phyloP scores from a whole-genome alignment of 345 rosid species.

The Rhodomyrtus tomentosa region DNA sequence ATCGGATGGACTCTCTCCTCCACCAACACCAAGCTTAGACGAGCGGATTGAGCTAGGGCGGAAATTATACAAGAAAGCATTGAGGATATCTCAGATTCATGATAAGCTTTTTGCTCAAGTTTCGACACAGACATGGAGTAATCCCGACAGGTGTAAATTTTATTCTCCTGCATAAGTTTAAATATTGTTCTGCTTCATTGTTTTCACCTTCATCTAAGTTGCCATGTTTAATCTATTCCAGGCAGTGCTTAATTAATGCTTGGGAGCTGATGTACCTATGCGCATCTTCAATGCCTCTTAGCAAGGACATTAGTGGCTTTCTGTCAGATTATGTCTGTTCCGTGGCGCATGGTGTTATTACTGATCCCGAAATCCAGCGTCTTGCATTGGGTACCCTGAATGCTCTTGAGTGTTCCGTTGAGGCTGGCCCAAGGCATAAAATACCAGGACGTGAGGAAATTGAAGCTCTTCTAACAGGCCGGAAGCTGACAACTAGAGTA shows the following conservation, averaged over 20 bases:
- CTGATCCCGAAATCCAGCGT: slow-evolving; percentile 58
- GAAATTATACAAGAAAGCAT: too few species aligned
- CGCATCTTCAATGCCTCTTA: slow-evolving; percentile 94
- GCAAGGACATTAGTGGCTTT: slow-evolving; percentile 91
- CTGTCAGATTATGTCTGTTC: slow-evolving; percentile 75
- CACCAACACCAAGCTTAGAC: slow-evolving; percentile 15
- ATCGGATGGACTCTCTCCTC: too few species aligned
- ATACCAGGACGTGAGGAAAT: slow-evolving; percentile 89
- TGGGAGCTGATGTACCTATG: slow-evolving; percentile 92
- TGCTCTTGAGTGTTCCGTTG: slow-evolving; percentile 72
- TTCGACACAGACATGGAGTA: slow-evolving; percentile 92
- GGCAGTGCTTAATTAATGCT: slow-evolving; percentile 71
- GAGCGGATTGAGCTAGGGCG: too few species aligned
- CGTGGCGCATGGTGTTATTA: slow-evolving; percentile 50
- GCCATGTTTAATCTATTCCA: slow-evolving; percentile 6
- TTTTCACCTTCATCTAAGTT: neutral
- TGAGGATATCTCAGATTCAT: too few species aligned
- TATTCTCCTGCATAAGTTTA: neutral
- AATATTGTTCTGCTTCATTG: neutral
- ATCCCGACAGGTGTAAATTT: slow-evolving; percentile 51
- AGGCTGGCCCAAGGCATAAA: slow-evolving; percentile 78
- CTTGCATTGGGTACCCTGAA: slow-evolving; percentile 67
- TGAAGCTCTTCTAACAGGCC: slow-evolving; percentile 73
- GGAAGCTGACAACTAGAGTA: slow-evolving; percentile 83
- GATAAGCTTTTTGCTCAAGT: too few species aligned